Conservation (phyloP, 768 basidiomycete species). For the Gloeostereum incarnatum region DNA sequence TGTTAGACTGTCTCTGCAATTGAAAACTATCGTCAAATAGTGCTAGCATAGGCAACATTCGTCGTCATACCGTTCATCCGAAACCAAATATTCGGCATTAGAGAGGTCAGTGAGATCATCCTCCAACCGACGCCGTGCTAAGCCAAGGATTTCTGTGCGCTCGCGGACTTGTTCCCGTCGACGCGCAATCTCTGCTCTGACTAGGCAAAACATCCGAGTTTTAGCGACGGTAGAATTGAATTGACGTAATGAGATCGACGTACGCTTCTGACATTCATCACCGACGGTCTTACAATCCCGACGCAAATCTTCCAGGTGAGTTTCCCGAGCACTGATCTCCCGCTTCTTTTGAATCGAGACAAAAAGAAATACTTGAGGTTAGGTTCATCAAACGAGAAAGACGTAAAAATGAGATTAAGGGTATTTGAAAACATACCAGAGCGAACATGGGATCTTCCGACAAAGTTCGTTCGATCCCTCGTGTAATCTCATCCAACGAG, state of each 20-base stretch:
- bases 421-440: conserved; percentile 35
- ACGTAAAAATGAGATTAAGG: conserved; percentile 6
- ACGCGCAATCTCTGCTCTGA: conserved; percentile 28
- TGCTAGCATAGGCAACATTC: conserved; percentile 4
- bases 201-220: conserved; percentile 19
- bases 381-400: conserved; percentile 3
- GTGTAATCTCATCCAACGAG: conserved; percentile 38
- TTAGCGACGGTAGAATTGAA: neutral
- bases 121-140: conserved; percentile 30
- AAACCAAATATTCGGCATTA: conserved; percentile 21
- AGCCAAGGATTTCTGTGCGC: conserved; percentile 35
- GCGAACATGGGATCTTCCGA: conserved; percentile 25
- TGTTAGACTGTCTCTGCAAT: conserved; percentile 34
- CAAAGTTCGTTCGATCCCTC: conserved; percentile 37
- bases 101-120: conserved; percentile 17
- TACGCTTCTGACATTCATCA: conserved; percentile 37
- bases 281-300: conserved; percentile 31
- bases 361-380: neutral
- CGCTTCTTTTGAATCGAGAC: conserved; percentile 38
- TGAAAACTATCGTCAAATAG: conserved; percentile 8
- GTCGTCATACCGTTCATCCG: conserved; percentile 26
- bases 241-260: conserved; percentile 10
- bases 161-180: conserved; percentile 33
- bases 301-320: conserved; percentile 40
- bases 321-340: conserved; percentile 58